These are phyloP conservation scores for Verbascum thapsus DNA, from an alignment of 257 asterid genomes.

Conservation along the genomic window DNA sequence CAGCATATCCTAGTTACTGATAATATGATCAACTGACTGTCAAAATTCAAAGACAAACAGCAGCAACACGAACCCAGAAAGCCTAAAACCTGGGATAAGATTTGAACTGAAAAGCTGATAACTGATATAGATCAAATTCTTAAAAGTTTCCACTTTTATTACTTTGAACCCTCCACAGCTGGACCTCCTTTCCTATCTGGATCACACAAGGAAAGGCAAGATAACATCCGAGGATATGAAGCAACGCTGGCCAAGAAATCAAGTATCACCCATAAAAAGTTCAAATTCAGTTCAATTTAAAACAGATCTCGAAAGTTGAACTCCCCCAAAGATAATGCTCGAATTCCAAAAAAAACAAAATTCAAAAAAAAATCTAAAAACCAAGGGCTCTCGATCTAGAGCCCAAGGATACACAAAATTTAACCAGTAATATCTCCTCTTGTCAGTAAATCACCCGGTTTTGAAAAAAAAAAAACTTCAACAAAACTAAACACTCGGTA, in stretches of 20 bases:
- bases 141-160: constrained; percentile 26
- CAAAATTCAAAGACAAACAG: constrained; percentile 21
- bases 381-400: constrained; percentile 50
- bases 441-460: constrained; percentile 14
- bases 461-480: background rate
- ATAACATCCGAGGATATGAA: constrained; percentile 8
- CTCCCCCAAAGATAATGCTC: constrained; percentile 9
- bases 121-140: constrained; percentile 26
- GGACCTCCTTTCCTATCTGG: constrained; percentile 35
- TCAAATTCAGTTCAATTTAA: constrained; percentile 22
- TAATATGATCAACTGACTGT: constrained; percentile 10
- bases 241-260: constrained; percentile 16
- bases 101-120: constrained; percentile 9
- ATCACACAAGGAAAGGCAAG: constrained; percentile 23
- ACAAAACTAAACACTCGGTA: constrained; percentile 21
- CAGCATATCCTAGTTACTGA: constrained; percentile 8
- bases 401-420: constrained; percentile 30
- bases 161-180: constrained; percentile 29
- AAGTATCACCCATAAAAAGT: constrained; percentile 10
- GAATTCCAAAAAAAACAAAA: constrained; percentile 13
- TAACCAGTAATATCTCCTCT: constrained; percentile 1
- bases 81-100: constrained; percentile 31
- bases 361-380: constrained; percentile 5
- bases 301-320: constrained; percentile 40
- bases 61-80: constrained; percentile 28